A percentile compares a stretch with the other conserved stretches of the same genome.
Evolutionary conservation across 441 rosid genomes (phyloP).

Genomic region (Mallotus japonicus): DNA sequence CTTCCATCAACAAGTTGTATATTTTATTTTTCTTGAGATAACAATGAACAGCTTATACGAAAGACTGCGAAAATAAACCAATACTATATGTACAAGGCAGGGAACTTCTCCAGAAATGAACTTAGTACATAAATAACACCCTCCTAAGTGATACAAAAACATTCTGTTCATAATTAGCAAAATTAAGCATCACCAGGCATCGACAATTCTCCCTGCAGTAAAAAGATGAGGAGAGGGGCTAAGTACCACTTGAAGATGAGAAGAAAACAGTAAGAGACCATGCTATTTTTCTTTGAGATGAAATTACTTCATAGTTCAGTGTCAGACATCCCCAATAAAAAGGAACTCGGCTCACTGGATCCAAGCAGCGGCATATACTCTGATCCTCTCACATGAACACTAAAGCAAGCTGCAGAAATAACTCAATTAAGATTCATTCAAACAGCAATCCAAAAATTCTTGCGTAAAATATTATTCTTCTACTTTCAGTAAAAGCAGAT

Average conservation of each 20-base stretch:
- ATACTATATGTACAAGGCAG: background rate
- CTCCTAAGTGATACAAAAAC: background rate
- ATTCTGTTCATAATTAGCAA: background rate
- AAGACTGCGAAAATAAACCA: background rate
- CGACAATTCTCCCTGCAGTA: background rate
- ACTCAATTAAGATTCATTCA: slow-evolving; percentile 19
- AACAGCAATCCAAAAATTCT: background rate
- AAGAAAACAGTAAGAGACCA: background rate
- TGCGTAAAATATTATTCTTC: background rate
- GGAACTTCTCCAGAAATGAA: background rate
- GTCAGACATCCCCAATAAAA: slow-evolving; percentile 48
- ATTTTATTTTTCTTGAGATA: background rate
- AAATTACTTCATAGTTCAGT: slow-evolving; percentile 42
- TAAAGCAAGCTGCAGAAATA: slow-evolving; percentile 67
- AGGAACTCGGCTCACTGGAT: slow-evolving; percentile 49
- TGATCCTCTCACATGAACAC: slow-evolving; percentile 83
- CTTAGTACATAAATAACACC: background rate
- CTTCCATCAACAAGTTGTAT: background rate
- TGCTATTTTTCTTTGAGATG: background rate
- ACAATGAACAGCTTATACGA: background rate
- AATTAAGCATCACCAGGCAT: background rate
- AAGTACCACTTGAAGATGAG: background rate
- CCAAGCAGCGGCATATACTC: slow-evolving; percentile 70
- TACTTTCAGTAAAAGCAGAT: background rate
- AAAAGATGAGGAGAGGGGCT: background rate